Percentiles rank a stretch among this genome's conserved stretches.
Conservation (phyloP, 805 yeast species). For the Vanderwaltozyma polyspora region DNA sequence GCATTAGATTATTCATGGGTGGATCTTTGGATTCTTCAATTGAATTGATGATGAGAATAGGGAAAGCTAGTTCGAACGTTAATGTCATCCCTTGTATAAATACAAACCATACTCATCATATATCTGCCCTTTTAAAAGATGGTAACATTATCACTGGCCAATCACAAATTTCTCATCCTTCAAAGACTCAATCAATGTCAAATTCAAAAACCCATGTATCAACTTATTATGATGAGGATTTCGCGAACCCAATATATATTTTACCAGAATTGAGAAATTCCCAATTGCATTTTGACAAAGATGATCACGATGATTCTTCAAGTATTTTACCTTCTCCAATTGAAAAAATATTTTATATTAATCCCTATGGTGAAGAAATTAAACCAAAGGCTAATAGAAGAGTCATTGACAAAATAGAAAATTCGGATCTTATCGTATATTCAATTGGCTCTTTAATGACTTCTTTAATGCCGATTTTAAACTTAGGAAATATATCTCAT, state of each 20-base stretch:
- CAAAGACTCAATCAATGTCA: slow-evolving; percentile 1
- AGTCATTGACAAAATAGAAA: slow-evolving; percentile 39
- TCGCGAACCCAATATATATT: slow-evolving; percentile 33
- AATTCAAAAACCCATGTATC: background rate
- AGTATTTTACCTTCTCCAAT: slow-evolving; percentile 64
- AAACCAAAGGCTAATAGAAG: slow-evolving; percentile 61
- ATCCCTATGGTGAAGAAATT: slow-evolving; percentile 80
- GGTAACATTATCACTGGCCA: slow-evolving; percentile 80
- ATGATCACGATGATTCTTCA: slow-evolving; percentile 28
- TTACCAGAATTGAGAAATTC: slow-evolving; percentile 70
- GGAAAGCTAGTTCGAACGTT: slow-evolving; percentile 31
- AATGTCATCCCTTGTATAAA: slow-evolving; percentile 72
- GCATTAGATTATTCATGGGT: slow-evolving; percentile 71
- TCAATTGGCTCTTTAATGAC: slow-evolving; percentile 89
- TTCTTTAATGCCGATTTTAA: slow-evolving; percentile 67
- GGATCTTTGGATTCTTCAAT: slow-evolving; percentile 81
- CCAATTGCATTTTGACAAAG: slow-evolving; percentile 61
- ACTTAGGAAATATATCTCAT: slow-evolving; percentile 61
- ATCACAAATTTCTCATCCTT: slow-evolving; percentile 86
- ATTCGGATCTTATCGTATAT: slow-evolving; percentile 49
- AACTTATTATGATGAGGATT: slow-evolving; percentile 35
- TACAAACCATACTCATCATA: slow-evolving; percentile 77
- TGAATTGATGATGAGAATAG: slow-evolving; percentile 57
- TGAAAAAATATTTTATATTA: slow-evolving; percentile 61
- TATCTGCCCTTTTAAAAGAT: slow-evolving; percentile 60